Evolutionary conservation across 2,329 filamentous ascomycete genomes (phyloP).

Genomic region (Alternaria sp.): DNA sequence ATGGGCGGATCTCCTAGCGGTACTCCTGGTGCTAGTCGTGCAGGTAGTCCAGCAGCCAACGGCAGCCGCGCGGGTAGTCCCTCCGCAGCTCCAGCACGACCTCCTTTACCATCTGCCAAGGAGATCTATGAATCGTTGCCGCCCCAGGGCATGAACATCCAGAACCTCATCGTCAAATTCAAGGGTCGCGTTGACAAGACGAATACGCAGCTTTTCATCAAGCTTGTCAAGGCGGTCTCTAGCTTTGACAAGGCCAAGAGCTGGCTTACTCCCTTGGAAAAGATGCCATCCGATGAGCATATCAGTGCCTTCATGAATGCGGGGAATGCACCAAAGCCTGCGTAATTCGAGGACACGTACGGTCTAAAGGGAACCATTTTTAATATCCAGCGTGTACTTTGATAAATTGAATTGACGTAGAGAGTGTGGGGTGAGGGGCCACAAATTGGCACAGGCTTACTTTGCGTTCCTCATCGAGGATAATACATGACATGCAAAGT

Average conservation of each 20-base stretch:
- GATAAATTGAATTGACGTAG: constrained; percentile 4
- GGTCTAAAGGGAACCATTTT: neutral
- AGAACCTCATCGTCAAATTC: constrained; percentile 53
- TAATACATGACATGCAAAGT: neutral
- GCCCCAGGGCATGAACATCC: constrained; percentile 54
- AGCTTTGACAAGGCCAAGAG: constrained; percentile 42
- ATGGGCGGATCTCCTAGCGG: constrained; percentile 64
- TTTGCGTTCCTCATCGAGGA: neutral
- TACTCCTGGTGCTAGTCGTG: constrained; percentile 69
- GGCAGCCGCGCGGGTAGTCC: constrained; percentile 45
- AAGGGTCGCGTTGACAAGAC: constrained; percentile 51
- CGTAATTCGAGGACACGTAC: constrained; percentile 4
- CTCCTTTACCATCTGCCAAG: constrained; percentile 53
- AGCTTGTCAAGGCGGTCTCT: constrained; percentile 53
- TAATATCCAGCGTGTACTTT: constrained; percentile 6
- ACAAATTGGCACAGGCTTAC: neutral
- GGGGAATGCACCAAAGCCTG: constrained; percentile 20
- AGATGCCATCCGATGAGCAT: constrained; percentile 44
- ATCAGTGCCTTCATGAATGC: constrained; percentile 33
- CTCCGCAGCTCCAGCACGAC: constrained; percentile 23
- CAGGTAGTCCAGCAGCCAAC: constrained; percentile 53
- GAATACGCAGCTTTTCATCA: constrained; percentile 53
- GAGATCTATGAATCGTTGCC: constrained; percentile 58
- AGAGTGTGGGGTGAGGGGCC: neutral
- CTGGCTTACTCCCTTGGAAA: constrained; percentile 41